Base-by-base conservation (phyloP, 768 basidiomycete genomes). In the Lentinula sp. region DNA sequence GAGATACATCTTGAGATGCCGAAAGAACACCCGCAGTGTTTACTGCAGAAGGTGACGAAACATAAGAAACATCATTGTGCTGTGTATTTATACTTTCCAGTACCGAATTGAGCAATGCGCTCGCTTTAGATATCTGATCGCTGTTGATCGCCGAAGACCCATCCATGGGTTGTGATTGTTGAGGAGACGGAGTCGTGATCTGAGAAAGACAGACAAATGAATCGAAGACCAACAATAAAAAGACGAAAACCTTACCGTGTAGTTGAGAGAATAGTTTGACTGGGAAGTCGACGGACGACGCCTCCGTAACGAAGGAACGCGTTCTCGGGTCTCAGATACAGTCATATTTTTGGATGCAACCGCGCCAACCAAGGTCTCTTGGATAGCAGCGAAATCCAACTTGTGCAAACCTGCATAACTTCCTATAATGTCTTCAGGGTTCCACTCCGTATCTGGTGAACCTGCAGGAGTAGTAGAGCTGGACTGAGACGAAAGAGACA, bases 211-310 rank as follows among this genome's bases (percentile, higher is more conserved):
- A 35, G 15, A 43, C 16, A 23, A 7, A 33, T 23, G 49, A 32
- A n/a, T n/a, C 8, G 13, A n/a, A 28, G 8, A 48, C 18, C 15
- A 28, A 9, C 28, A n/a, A 33, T 13, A 16, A 1, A 9, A 39
- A 5, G 18, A 42, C 18, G 60, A 61, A 57, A 60, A 56, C 7
- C 66, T 42, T 57, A 74, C 70, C 64, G 63, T 61, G 66, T 73
- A 69, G 58, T 76, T 80, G 49, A 73, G 73, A 0, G 86, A 86
- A 67, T 90, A 87, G 66, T 84, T 87, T 10, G 90, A 89, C 71
- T 91, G 90, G n/a, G 91, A 90, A 13, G 88, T 90, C 1, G 90
- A 92, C 10, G 89, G 90, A 42, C 90, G 79, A 54, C 91, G 81
- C 63, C 85, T 83, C 60, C 90, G 80, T 65, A 90, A 75, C n/a